Conservation (phyloP, 176 grass and related monocot genomes). For the Aegilops speltoides region DNA sequence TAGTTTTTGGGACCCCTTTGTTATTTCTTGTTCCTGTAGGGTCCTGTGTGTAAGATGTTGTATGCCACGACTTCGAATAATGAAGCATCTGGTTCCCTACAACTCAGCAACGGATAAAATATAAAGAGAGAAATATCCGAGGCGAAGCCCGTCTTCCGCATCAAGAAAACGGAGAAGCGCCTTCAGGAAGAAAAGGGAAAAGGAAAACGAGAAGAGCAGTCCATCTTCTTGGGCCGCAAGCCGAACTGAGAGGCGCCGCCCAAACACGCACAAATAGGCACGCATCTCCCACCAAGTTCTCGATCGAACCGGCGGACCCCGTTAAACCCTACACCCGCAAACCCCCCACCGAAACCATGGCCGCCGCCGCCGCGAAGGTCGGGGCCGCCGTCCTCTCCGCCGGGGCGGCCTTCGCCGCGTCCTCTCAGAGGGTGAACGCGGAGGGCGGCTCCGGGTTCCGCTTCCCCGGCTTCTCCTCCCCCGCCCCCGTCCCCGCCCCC, state of each 20-base stretch:
- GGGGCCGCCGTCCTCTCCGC: slow-evolving; percentile 46
- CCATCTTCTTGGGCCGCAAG: slow-evolving; percentile 43
- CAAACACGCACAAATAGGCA: slow-evolving; percentile 18
- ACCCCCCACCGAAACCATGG: slow-evolving; percentile 9
- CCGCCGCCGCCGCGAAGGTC: slow-evolving; percentile 41
- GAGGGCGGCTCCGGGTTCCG: slow-evolving; percentile 37
- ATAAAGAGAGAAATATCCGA: neutral
- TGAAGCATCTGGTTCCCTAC: too few species aligned
- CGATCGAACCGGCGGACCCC: slow-evolving; percentile 5
- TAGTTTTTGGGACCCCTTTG: too few species aligned
- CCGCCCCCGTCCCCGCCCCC: slow-evolving; percentile 4
- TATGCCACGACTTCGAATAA: too few species aligned
- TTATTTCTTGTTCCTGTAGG: too few species aligned
- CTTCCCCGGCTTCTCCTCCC: slow-evolving; percentile 53
- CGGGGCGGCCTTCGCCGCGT: slow-evolving; percentile 20
- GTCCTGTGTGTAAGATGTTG: too few species aligned
- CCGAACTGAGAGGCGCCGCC: neutral
- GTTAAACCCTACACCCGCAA: slow-evolving; percentile 57
- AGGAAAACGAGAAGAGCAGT: neutral
- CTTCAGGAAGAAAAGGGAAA: neutral
- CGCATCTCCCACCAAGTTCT: neutral
- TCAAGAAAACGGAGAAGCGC: neutral
- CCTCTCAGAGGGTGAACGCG: slow-evolving; percentile 44
- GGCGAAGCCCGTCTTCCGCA: neutral
- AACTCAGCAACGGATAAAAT: neutral